A percentile compares a stretch with the other conserved stretches of the same genome.
Conservation (phyloP, 1,284 basidiomycete genomes). For the Xerocomus amazonicus region DNA sequence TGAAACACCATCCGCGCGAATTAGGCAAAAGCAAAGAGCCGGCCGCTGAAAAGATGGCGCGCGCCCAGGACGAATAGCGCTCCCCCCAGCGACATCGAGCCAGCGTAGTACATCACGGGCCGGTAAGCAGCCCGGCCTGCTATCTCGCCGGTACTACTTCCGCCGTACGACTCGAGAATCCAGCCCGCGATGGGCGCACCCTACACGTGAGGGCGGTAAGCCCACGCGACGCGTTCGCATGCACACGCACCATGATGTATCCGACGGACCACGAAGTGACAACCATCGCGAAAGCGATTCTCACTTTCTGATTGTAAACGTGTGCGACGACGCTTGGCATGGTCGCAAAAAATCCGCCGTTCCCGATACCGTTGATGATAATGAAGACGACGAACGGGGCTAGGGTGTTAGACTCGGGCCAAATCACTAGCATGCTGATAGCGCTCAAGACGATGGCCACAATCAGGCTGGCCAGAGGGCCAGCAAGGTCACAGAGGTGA, state of each 20-base stretch:
- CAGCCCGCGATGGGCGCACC: slow-evolving; percentile 28
- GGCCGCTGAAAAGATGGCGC: slow-evolving; percentile 6
- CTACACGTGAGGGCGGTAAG: slow-evolving; percentile 8
- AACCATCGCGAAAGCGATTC: slow-evolving; percentile 34
- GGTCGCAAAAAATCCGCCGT: slow-evolving; percentile 36
- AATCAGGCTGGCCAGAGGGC: slow-evolving; percentile 30
- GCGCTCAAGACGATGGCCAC: slow-evolving; percentile 28
- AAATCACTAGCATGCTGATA: slow-evolving; percentile 32
- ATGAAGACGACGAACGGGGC: slow-evolving; percentile 32
- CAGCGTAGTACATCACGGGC: slow-evolving; percentile 35
- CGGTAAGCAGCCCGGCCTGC: slow-evolving; percentile 23
- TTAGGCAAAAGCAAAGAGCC: slow-evolving; percentile 18
- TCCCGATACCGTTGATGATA: slow-evolving; percentile 29
- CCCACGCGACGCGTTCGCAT: background rate
- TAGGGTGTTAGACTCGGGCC: slow-evolving; percentile 32
- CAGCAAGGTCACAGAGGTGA: slow-evolving; percentile 29
- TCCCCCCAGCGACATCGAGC: slow-evolving; percentile 26
- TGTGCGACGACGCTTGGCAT: slow-evolving; percentile 34
- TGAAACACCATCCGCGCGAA: no score
- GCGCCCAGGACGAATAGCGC: slow-evolving; percentile 20
- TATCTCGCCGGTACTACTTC: slow-evolving; percentile 12
- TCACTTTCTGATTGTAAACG: slow-evolving; percentile 27
- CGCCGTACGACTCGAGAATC: slow-evolving; percentile 29
- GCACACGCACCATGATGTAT: slow-evolving; percentile 25
- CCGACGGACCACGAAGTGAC: slow-evolving; percentile 32